These are phyloP conservation scores for Kodamaea leandrae DNA, from an alignment of 805 yeast species.

Conservation along the genomic window DNA sequence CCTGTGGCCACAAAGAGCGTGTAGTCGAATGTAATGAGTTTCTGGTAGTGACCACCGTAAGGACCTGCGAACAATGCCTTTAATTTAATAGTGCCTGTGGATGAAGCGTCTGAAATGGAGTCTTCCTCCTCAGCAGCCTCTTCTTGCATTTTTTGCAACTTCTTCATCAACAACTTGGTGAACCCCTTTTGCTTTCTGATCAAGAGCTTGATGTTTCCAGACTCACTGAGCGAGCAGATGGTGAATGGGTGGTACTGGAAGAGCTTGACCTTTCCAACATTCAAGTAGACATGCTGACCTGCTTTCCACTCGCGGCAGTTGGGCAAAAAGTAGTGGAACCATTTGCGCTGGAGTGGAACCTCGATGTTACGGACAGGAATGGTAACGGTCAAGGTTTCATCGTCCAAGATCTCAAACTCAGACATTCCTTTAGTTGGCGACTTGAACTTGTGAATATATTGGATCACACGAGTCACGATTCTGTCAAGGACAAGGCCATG, in stretches of 20 bases:
- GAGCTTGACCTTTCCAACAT: conserved; percentile 34
- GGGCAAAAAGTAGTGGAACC: conserved; percentile 33
- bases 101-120: not conserved
- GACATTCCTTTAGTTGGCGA: conserved; percentile 41
- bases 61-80: conserved; percentile 47
- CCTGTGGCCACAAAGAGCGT: conserved; percentile 42
- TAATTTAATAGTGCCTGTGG: conserved; percentile 17
- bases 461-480: conserved; percentile 27
- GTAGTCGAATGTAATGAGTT: conserved; percentile 41
- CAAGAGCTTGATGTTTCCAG: conserved; percentile 40
- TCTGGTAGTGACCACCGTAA: conserved; percentile 42
- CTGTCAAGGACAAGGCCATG: conserved; percentile 44
- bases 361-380: conserved; percentile 31
- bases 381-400: conserved; percentile 36
- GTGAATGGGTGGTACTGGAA: conserved; percentile 50
- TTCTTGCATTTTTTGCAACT: conserved; percentile 20
- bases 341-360: conserved; percentile 15
- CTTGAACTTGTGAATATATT: conserved; percentile 29
- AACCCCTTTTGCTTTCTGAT: conserved; percentile 44
- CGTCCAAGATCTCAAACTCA: conserved; percentile 39
- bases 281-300: conserved; percentile 47
- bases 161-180: conserved; percentile 34
- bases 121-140: conserved; percentile 14
- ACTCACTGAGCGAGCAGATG: conserved; percentile 37
- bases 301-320: conserved; percentile 44